These are phyloP conservation scores for Salix brachista DNA, from an alignment of 345 rosid genomes.

Conservation along the genomic window DNA sequence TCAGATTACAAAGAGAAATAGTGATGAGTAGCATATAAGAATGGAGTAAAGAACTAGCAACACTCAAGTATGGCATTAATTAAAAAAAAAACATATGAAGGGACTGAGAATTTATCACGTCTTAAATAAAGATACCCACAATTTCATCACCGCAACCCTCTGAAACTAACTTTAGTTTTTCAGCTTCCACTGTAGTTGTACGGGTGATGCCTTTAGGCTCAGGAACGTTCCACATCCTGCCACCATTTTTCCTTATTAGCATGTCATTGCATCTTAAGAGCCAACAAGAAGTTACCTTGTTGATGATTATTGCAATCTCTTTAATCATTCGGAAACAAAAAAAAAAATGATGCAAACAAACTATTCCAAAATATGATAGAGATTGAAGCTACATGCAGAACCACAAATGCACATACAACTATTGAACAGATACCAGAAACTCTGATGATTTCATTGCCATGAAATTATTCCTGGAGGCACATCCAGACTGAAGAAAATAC, in stretches of 20 bases:
- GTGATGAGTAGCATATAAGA: not conserved
- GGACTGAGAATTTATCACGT: not conserved
- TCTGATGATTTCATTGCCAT: not conserved
- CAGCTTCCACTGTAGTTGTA: slow-evolving; percentile 37
- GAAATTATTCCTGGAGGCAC: not conserved
- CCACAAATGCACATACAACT: not conserved
- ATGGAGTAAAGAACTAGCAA: slow-evolving; percentile 7
- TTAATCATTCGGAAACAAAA: not conserved
- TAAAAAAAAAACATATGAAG: slow-evolving; percentile 1
- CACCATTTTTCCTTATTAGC: slow-evolving; percentile 11
- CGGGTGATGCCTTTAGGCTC: slow-evolving; percentile 52
- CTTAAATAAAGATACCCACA: slow-evolving; percentile 37
- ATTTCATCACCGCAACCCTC: slow-evolving; percentile 67
- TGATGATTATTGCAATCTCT: not conserved
- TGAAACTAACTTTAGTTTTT: slow-evolving; percentile 50
- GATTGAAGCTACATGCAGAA: not conserved
- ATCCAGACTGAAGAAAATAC: too few species aligned
- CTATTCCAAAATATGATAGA: too few species aligned
- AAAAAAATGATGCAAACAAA: not conserved
- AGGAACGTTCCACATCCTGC: slow-evolving; percentile 83
- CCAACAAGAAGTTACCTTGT: not conserved
- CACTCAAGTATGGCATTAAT: not conserved
- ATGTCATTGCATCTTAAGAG: not conserved
- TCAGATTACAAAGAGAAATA: too few species aligned
- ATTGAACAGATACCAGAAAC: not conserved